A percentile compares a stretch with the other conserved stretches of the same genome.
These are phyloP conservation scores for Cocos nucifera DNA, from an alignment of 176 grass and related monocot genomes.

Conservation along the genomic window DNA sequence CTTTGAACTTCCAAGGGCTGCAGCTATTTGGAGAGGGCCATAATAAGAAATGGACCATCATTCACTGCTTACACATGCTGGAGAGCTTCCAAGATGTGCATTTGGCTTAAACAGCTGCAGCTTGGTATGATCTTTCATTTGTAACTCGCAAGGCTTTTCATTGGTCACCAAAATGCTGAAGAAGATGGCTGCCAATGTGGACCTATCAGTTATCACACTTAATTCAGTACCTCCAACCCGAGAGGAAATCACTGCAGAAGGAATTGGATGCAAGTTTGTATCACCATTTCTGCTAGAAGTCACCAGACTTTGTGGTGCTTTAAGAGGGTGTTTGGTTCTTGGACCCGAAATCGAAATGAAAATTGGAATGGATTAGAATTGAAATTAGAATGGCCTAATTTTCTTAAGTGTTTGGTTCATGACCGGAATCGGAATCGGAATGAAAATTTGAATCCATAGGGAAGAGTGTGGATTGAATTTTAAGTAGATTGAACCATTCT, in stretches of 20 bases:
- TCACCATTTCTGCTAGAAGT: conserved; percentile 66
- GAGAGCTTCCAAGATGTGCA: conserved; percentile 80
- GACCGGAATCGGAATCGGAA: no score
- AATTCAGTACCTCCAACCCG: conserved; percentile 57
- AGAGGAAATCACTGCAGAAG: conserved; percentile 45
- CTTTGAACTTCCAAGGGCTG: no score
- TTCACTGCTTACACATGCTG: conserved; percentile 72
- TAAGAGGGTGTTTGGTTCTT: no score
- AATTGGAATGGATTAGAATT: no score
- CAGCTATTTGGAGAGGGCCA: conserved; percentile 57
- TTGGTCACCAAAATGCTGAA: not conserved
- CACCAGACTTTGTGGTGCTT: conserved; percentile 43
- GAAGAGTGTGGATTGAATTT: no score
- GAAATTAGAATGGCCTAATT: no score
- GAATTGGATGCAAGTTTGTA: conserved; percentile 50
- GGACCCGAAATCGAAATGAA: no score
- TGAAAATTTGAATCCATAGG: no score
- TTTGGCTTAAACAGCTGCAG: conserved; percentile 88
- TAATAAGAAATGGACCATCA: conserved; percentile 38
- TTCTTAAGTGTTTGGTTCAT: no score
- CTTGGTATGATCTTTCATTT: conserved; percentile 25
- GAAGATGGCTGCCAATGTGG: no score
- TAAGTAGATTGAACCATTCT: no score
- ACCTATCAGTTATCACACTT: conserved; percentile 55
- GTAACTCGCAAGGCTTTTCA: not conserved